Percentiles rank a stretch among this genome's conserved stretches.
phyloP scores from a whole-genome alignment of 192 early-diverging fungal species.

The Entomortierella lignicola region DNA sequence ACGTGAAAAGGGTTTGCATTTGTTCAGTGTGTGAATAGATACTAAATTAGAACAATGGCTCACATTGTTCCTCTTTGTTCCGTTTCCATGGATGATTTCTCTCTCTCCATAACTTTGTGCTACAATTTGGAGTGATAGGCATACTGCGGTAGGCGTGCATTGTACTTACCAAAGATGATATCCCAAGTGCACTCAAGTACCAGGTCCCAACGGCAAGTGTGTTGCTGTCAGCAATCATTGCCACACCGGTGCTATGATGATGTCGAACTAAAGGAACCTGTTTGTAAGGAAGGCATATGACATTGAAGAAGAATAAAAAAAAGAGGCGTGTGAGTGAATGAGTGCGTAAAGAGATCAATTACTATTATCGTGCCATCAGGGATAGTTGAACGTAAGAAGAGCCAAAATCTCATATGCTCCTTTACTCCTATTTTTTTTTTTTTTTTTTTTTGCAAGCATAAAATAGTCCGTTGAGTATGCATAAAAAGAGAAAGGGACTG shows the following conservation, averaged over 20 bases:
- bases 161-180: constrained; percentile 32
- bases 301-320: background rate
- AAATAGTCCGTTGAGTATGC: background rate
- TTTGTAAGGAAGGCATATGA: background rate
- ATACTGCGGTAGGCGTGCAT: too few relatives aligned
- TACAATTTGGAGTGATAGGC: background rate
- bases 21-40: too few relatives aligned
- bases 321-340: too few relatives aligned
- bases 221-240: constrained; percentile 49
- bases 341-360: background rate
- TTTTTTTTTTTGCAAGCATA: background rate
- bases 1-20: too few relatives aligned
- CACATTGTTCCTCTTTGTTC: too few relatives aligned
- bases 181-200: constrained; percentile 42
- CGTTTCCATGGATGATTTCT: too few relatives aligned
- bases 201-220: constrained; percentile 48
- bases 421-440: background rate
- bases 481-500: constrained; percentile 6
- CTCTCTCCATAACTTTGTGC: too few relatives aligned
- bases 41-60: too few relatives aligned
- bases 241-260: constrained; percentile 35
- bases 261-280: constrained; percentile 51
- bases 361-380: background rate
- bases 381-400: too few relatives aligned
- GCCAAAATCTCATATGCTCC: background rate